Evolutionary conservation across 495 filamentous ascomycete genomes (phyloP), one percentile per base, ranked within the genome.

Genomic region (Xylaria grammica): DNA sequence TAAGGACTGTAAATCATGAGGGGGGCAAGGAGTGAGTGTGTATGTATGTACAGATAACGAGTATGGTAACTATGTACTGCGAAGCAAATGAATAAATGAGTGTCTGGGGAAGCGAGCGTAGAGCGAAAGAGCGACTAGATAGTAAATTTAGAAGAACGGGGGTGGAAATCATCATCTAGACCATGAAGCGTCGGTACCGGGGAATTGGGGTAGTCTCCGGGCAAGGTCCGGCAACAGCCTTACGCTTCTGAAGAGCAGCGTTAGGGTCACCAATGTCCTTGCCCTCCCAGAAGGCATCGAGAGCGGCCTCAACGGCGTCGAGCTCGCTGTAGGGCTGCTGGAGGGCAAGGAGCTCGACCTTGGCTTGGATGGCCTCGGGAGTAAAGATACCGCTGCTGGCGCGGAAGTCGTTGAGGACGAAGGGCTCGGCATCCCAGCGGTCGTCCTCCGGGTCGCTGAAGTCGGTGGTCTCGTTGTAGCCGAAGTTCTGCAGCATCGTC

Each of bases 401-500:
- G n/a, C 7, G 36, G 44, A 67, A 57, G 40, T 67, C 60, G 38
- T 46, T 44, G 20, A 49, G 60, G 34, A 44, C 20, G 55, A 15
- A 65, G 3, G 60, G 52, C 52, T 51, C 65, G 10, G 74, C 74
- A 17, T 69, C 62, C 74, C 72, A 72, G 40, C 71, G 62, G 10
- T 20, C 52, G 26, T 77, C 74, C 67, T 75, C 72, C 34, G 74
- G 75, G 58, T 76, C 75, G 5, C 64, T 42, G 65, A 78, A 81
- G 32, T 71, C 62, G 13, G 70, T 74, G 0, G 72, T 80, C 67
- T 84, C 78, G 7, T 70, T 69, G 68, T 85, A 85, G 9, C 81
- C 82, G 42, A 80, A 77, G 64, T 81, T 74, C 1, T 68, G 53
- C 8, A 84, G 71, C n/a, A 65, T 72, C 7, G 81, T 80, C 38